Evolutionary conservation across 1,284 basidiomycete genomes (phyloP), one percentile per base, ranked within the genome.

Genomic region (Melampsora occidentalis): DNA sequence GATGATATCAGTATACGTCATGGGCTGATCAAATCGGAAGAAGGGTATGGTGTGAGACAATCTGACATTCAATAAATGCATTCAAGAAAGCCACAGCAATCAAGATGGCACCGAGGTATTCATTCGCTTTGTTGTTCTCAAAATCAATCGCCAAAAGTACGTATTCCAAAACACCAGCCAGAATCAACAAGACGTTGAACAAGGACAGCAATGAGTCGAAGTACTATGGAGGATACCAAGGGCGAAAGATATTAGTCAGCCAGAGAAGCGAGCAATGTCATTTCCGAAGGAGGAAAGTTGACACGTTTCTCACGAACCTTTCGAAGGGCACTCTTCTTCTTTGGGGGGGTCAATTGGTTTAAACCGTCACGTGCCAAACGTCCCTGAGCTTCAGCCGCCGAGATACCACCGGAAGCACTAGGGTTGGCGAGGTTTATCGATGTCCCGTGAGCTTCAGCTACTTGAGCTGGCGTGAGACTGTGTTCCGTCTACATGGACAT

Each of bases 81-180:
- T 90, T 90, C 76, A 90, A 82, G 82, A 90, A 89, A 9, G 89
- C 89, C 25, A 89, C 89, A n/a, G 84, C 84, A 76, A 89, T 89
- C 77, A 90, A 84, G 79, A 90, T 89, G 28, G 86, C 89, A 31
- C 89, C 89, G 25, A 90, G 86, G 82, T 90, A 90, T 0, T 88
- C 88, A 80, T 89, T 90, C 75, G 85, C 83, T 79, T 89, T 88
- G 83, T 88, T 89, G 76, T 83, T 84, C 87, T 89, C 71, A 82
- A 87, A 89, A 80, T 88, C 84, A 68, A 90, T 86, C 4, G 87
- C 88, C 25, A 90, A 84, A 5, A 90, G 84, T 66, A 88, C 85
- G 79, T 90, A 90, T 83, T 89, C 88, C 64, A 90, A 84, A 59
- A 89, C 75, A 71, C 75, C 79, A 16, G 78, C 69, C 49, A 80